A percentile compares a stretch with the other conserved stretches of the same genome.
These are phyloP conservation scores for Cucumis cinereus DNA, from an alignment of 306 rosid species.

Conservation along the genomic window DNA sequence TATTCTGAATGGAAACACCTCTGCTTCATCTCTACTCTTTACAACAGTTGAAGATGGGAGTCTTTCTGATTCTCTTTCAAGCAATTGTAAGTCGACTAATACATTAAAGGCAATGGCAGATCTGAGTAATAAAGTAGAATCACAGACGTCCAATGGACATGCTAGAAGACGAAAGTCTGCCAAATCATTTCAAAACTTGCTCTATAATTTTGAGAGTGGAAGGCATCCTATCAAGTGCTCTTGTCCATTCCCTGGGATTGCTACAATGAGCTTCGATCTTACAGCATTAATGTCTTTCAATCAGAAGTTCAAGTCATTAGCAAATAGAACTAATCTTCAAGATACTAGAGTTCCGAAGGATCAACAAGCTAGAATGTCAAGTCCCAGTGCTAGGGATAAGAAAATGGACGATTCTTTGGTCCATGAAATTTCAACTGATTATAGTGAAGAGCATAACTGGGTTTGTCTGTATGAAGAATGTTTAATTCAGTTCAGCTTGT, in stretches of 20 bases:
- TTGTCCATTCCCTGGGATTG: slow-evolving; percentile 84
- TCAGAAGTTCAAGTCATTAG: slow-evolving; percentile 32
- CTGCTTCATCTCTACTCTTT: slow-evolving; percentile 70
- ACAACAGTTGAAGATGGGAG: slow-evolving; percentile 63
- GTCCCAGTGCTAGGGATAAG: slow-evolving; percentile 18
- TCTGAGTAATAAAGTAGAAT: slow-evolving; percentile 26
- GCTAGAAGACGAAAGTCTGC: slow-evolving; percentile 29
- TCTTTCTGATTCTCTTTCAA: slow-evolving; percentile 33
- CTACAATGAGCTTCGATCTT: slow-evolving; percentile 74
- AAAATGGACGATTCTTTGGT: slow-evolving; percentile 24
- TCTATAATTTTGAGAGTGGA: slow-evolving; percentile 25
- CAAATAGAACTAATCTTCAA: slow-evolving; percentile 20
- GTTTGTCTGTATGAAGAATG: slow-evolving; percentile 59
- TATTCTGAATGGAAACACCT: slow-evolving; percentile 70
- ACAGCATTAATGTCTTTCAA: slow-evolving; percentile 46
- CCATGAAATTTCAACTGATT: slow-evolving; percentile 8
- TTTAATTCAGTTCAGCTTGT: slow-evolving; percentile 71
- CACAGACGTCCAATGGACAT: slow-evolving; percentile 30
- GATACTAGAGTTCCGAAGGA: slow-evolving; percentile 29
- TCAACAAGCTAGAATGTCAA: slow-evolving; percentile 40
- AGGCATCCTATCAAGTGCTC: slow-evolving; percentile 65
- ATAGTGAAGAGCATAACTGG: slow-evolving; percentile 37
- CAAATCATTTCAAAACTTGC: slow-evolving; percentile 20
- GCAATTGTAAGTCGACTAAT: slow-evolving; percentile 27
- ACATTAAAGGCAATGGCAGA: slow-evolving; percentile 36